Base-by-base conservation (phyloP, 2,329 filamentous ascomycete genomes). In the Nectriaceae sp. region DNA sequence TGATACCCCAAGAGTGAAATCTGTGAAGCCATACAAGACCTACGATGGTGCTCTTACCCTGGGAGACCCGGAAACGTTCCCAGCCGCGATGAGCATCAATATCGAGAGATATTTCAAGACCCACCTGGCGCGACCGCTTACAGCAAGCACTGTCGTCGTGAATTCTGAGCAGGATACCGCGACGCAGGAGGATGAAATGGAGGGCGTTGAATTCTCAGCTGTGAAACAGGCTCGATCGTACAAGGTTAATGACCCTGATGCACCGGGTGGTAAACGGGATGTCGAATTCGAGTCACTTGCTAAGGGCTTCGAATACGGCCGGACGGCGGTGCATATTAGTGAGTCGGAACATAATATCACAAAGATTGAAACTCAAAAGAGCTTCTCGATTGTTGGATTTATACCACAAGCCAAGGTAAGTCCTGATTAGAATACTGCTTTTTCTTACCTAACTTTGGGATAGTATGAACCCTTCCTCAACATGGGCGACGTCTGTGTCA, bases 261-360 rank as follows among this genome's bases (percentile, higher is more conserved):
- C 84, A 1, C 84, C 87, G 0, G 90, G 89, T 15, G 88, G 89
- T 11, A 96, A 93, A 70, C 80, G 79, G 45, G 90, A 96, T 44
- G 85, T 99, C 21, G 83, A 88, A 21, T 84, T 84, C 49, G 91
- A 96, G 13, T 83, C 90, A 15, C 77, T 99, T 31, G 90, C 90
- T n/a, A 96, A 91, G 66, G 94, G 94, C 0, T 99, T 93, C 63
- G 86, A 90, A 63, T 99, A 99, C 65, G 94, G 94, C 39, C 82
- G 91, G 47, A 97, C 93, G 1, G 90, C 89, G 3, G 93, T 99
- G 2, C 86, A 88, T 57, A 96, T 99, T 57, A 89, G 84, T 56
- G 86, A 92, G 59, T 88, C 88, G 1, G 93, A 99, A 61, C 81
- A 87, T 66, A 90, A 92, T 57, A 84, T 97, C 48, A 96, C 90